Evolutionary conservation across 2,329 filamentous ascomycete genomes (phyloP).

Genomic region (Sporothrix brunneoviolacea): DNA sequence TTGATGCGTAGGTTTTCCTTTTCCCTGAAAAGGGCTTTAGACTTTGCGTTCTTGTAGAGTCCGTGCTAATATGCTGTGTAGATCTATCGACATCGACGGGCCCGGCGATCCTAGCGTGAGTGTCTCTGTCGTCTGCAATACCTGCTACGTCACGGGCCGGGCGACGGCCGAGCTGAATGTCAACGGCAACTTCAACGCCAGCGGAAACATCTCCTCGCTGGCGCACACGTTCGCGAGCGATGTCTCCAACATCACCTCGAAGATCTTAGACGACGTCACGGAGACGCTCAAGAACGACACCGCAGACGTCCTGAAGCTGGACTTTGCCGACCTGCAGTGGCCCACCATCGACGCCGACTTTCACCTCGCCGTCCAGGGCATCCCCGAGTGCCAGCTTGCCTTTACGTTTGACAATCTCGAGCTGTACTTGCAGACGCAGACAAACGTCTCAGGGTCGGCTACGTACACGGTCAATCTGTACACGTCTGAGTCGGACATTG

Average conservation of each 20-base stretch:
- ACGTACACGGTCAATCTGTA: conserved; percentile 45
- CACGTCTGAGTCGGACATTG: conserved; percentile 37
- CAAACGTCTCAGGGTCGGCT: conserved; percentile 32
- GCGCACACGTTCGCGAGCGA: neutral
- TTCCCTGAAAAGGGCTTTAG: too few species aligned
- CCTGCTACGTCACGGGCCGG: conserved; percentile 13
- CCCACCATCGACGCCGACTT: conserved; percentile 32
- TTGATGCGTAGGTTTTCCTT: conserved; percentile 2
- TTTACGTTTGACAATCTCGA: conserved; percentile 47
- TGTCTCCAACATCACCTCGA: conserved; percentile 9
- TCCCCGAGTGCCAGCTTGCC: conserved; percentile 36
- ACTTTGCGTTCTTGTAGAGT: neutral
- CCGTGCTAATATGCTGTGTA: neutral
- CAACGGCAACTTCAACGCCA: conserved; percentile 4
- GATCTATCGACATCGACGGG: neutral
- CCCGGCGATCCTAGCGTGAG: neutral
- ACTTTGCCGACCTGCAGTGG: conserved; percentile 12
- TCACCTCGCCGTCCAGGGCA: conserved; percentile 35
- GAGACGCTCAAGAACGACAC: conserved; percentile 29
- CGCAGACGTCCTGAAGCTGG: conserved; percentile 22
- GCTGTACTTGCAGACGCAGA: conserved; percentile 43
- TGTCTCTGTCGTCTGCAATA: conserved; percentile 6
- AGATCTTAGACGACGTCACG: conserved; percentile 13
- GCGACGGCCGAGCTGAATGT: conserved; percentile 6
- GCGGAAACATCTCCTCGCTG: neutral